Evolutionary conservation across 345 rosid genomes (phyloP).

Genomic region (Salix arbutifolia): DNA sequence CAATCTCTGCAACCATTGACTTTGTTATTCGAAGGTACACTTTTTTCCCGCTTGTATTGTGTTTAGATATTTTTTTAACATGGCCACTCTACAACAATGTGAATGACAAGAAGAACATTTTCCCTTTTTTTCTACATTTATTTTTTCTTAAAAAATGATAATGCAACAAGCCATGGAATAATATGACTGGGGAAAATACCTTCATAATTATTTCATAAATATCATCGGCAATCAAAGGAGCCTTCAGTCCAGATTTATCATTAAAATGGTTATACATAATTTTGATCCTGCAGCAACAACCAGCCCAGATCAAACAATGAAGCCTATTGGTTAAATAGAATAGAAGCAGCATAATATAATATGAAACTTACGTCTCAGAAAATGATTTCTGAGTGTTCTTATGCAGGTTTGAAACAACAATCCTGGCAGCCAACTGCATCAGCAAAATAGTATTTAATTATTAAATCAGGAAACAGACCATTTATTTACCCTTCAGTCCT

Average conservation of each 20-base stretch:
- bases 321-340: neutral
- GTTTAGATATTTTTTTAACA: neutral
- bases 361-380: slow-evolving; percentile 81
- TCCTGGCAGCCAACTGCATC: slow-evolving; percentile 91
- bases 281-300: slow-evolving; percentile 50
- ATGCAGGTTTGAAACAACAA: slow-evolving; percentile 93
- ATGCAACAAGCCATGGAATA: neutral
- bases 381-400: slow-evolving; percentile 90
- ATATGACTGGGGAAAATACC: slow-evolving; percentile 32
- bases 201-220: slow-evolving; percentile 80
- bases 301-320: neutral
- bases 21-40: too few species aligned
- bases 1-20: too few species aligned
- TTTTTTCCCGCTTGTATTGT: too few species aligned
- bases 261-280: slow-evolving; percentile 81
- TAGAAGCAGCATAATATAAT: neutral
- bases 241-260: slow-evolving; percentile 66
- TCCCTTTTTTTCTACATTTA: neutral
- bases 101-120: neutral
- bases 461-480: neutral
- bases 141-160: too few species aligned
- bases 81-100: neutral
- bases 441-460: neutral
- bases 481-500: neutral
- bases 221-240: slow-evolving; percentile 89